Conservation (phyloP, 371 early-diverging fungal genomes). For the Rhizopus sp. region DNA sequence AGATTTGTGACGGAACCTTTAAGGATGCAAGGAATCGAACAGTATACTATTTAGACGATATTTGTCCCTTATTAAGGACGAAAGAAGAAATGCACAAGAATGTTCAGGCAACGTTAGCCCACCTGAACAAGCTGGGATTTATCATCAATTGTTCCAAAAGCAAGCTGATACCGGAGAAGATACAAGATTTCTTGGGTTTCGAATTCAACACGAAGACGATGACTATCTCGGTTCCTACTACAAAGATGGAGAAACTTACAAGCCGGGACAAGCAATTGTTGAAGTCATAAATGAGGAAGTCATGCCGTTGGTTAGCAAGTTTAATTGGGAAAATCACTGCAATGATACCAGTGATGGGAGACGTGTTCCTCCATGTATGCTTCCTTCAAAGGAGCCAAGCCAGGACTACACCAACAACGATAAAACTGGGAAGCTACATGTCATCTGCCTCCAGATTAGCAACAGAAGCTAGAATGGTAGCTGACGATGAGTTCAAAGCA, state of each 20-base stretch:
- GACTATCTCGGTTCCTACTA: constrained; percentile 1
- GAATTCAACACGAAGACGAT: constrained; percentile 4
- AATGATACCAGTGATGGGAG: constrained; percentile 5
- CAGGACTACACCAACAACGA: not conserved
- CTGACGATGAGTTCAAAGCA: no score
- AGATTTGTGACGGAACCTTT: not conserved
- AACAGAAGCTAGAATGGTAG: constrained; percentile 14
- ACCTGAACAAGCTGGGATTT: not conserved
- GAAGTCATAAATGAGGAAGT: not conserved
- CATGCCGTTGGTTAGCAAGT: constrained; percentile 7
- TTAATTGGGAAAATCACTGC: constrained; percentile 15
- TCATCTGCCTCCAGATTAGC: not conserved
- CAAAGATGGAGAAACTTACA: not conserved
- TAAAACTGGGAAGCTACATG: constrained; percentile 8
- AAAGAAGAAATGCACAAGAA: not conserved
- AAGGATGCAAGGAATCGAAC: not conserved
- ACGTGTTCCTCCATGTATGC: not conserved
- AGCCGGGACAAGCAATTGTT: not conserved
- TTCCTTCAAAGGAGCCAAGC: constrained; percentile 7
- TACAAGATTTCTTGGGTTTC: constrained; percentile 2
- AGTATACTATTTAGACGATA: not conserved
- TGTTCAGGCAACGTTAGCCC: not conserved
- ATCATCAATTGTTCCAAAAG: not conserved
- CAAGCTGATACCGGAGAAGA: not conserved
- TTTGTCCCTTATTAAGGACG: no score